phyloP scores from a whole-genome alignment of 1,139 yeast species.

The Protomyces lactucae-debilis region DNA sequence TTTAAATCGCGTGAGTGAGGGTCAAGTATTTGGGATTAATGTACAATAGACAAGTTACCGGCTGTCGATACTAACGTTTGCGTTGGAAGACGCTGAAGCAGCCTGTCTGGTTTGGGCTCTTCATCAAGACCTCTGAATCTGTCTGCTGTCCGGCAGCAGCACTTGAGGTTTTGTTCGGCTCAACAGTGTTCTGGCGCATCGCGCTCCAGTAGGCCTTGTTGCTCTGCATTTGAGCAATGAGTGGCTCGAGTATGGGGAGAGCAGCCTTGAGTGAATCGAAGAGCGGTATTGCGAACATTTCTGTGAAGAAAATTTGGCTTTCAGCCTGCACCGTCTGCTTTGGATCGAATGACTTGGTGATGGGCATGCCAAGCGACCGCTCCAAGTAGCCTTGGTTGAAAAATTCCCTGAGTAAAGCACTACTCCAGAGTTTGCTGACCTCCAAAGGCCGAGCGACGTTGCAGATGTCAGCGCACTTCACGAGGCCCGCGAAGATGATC shows the following conservation, averaged over 20 bases:
- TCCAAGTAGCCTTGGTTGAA: conserved; percentile 61
- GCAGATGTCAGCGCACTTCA: conserved; percentile 91
- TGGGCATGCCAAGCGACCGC: conserved; percentile 36
- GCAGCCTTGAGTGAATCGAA: conserved; percentile 57
- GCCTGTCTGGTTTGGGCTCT: background rate
- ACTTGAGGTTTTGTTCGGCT: no score
- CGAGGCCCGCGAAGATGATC: conserved; percentile 60
- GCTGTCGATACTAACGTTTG: background rate
- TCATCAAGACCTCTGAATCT: background rate
- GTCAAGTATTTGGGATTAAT: no score
- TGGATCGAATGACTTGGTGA: conserved; percentile 24
- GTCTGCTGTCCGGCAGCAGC: no score
- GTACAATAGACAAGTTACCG: no score
- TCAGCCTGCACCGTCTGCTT: conserved; percentile 52
- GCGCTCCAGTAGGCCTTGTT: conserved; percentile 8
- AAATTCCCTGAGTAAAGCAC: conserved; percentile 69
- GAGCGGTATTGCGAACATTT: conserved; percentile 71
- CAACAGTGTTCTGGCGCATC: background rate
- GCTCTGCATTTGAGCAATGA: background rate
- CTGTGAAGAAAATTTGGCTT: conserved; percentile 82
- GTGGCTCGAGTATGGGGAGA: conserved; percentile 36
- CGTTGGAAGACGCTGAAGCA: background rate
- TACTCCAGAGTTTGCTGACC: conserved; percentile 82
- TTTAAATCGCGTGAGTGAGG: no score
- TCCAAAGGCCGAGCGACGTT: conserved; percentile 77